phyloP scores from a whole-genome alignment of 208 protist genomes.

The Wallacemonas sp. region DNA sequence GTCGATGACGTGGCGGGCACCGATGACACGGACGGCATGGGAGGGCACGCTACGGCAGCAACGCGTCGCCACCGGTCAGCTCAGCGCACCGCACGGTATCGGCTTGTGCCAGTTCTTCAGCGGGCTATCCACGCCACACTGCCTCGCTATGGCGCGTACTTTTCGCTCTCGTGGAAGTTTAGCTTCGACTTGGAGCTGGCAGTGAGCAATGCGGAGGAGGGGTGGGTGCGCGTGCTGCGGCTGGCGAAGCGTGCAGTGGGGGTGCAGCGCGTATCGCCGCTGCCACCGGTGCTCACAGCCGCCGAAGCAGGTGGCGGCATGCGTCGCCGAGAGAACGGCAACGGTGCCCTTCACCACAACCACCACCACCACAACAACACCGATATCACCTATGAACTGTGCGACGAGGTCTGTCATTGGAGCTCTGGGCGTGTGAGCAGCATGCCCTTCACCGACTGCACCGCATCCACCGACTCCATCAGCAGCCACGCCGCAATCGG shows the following conservation, averaged over 20 bases:
- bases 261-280: conserved; percentile 8
- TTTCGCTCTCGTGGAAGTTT: conserved; percentile 86
- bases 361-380: too few species aligned
- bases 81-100: not conserved
- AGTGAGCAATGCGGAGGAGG: conserved; percentile 63
- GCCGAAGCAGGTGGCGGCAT: too few species aligned
- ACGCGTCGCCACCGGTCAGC: not conserved
- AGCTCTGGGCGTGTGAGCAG: not conserved
- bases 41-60: not conserved
- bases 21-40: not conserved
- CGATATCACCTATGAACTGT: too few species aligned
- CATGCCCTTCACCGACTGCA: not conserved
- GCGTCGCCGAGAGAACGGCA: too few species aligned
- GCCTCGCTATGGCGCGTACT: conserved; percentile 36
- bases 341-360: not conserved
- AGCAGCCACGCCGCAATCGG: too few species aligned
- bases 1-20: not conserved
- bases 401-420: too few species aligned
- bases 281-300: not conserved
- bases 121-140: conserved; percentile 5
- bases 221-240: conserved; percentile 57
- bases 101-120: conserved; percentile 31
- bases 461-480: not conserved
- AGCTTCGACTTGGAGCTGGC: conserved; percentile 63
- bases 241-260: conserved; percentile 19